phyloP scores from a whole-genome alignment of 2,329 filamentous ascomycete genomes.

The Xylaria sp. region DNA sequence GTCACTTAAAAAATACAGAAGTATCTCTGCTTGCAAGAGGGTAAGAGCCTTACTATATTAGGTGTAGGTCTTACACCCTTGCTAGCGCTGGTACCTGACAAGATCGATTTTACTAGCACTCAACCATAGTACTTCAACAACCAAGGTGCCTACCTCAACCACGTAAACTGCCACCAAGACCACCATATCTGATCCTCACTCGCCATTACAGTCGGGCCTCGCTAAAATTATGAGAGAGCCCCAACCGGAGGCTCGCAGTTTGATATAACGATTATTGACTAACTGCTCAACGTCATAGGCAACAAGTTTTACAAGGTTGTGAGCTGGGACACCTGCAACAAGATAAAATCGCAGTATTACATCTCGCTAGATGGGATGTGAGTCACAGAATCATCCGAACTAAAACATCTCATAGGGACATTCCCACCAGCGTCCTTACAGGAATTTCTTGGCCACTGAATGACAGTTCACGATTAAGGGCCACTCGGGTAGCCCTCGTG shows the following conservation, averaged over 20 bases:
- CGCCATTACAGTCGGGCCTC: background rate
- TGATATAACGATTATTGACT: no score
- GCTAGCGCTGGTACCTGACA: no score
- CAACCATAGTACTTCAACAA: no score
- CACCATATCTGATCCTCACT: background rate
- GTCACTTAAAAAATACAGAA: no score
- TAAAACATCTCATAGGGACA: no score
- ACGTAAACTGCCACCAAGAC: background rate
- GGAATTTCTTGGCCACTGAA: slow-evolving; percentile 35
- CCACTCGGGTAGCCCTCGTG: slow-evolving; percentile 48
- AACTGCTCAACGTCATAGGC: slow-evolving; percentile 2
- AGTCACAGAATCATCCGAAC: background rate
- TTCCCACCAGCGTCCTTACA: slow-evolving; percentile 37
- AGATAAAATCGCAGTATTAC: background rate
- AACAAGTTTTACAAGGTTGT: background rate
- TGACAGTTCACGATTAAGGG: slow-evolving; percentile 39
- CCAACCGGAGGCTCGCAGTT: no score
- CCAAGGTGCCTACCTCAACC: background rate
- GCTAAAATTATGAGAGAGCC: background rate
- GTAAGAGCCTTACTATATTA: no score
- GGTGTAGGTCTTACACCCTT: no score
- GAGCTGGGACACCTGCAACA: background rate
- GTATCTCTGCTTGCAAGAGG: no score
- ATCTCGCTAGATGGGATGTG: background rate
- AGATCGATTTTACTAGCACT: no score